These are phyloP conservation scores for Alternaria sp. DNA, from an alignment of 2,329 filamentous ascomycete species.

Conservation along the genomic window DNA sequence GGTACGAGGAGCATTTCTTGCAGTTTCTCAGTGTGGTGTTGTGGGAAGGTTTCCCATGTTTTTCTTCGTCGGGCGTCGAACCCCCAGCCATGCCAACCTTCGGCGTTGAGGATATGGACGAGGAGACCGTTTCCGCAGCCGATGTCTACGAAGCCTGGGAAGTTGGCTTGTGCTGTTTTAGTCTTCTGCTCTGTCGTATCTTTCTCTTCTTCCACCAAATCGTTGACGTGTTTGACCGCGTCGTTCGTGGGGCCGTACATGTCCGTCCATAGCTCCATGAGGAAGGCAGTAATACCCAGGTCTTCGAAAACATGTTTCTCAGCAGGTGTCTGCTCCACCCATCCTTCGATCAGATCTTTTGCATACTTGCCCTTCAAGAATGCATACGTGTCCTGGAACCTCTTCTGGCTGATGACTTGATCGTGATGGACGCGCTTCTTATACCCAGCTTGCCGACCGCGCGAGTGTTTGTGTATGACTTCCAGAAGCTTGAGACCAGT, in stretches of 20 bases:
- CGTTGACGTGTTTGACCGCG: neutral
- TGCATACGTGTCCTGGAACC: slow-evolving; percentile 82
- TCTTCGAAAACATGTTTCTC: slow-evolving; percentile 96
- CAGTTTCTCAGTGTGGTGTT: slow-evolving; percentile 56
- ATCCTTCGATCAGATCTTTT: slow-evolving; percentile 69
- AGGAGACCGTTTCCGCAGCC: slow-evolving; percentile 94
- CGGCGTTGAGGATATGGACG: slow-evolving; percentile 77
- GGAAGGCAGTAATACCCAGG: slow-evolving; percentile 84
- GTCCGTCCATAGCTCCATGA: slow-evolving; percentile 87
- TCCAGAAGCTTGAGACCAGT: slow-evolving; percentile 73
- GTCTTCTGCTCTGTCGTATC: neutral
- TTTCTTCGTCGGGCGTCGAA: slow-evolving; percentile 89
- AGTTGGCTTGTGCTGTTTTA: slow-evolving; percentile 47
- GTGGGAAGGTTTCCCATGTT: slow-evolving; percentile 78
- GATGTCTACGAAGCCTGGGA: slow-evolving; percentile 93
- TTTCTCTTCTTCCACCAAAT: slow-evolving; percentile 8
- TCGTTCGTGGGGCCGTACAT: slow-evolving; percentile 67
- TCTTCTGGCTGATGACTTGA: slow-evolving; percentile 74
- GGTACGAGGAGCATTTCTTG: slow-evolving; percentile 68
- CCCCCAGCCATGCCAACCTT: slow-evolving; percentile 86
- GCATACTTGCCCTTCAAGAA: slow-evolving; percentile 82
- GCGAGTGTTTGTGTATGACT: slow-evolving; percentile 75
- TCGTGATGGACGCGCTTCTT: slow-evolving; percentile 86
- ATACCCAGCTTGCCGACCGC: slow-evolving; percentile 70
- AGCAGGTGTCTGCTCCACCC: slow-evolving; percentile 88